A percentile compares a stretch with the other conserved stretches of the same genome.
These are phyloP conservation scores for Aureobasidium namibiae DNA, from an alignment of 2,329 filamentous ascomycete species.

Conservation along the genomic window DNA sequence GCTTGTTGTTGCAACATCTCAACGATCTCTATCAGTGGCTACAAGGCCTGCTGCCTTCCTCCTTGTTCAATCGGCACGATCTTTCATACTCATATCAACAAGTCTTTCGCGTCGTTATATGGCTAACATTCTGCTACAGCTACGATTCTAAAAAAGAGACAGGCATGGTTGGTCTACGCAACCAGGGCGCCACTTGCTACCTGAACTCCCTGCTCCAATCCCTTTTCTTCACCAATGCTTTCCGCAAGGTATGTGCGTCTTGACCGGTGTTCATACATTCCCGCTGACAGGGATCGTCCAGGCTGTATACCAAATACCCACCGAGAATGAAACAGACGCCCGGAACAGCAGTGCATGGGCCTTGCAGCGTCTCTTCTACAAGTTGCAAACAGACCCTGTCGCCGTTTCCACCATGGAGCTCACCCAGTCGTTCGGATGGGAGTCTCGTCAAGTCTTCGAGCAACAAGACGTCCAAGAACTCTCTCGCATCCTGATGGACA, in stretches of 20 bases:
- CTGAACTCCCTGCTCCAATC: conserved; percentile 42
- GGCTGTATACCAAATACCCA: conserved; percentile 97
- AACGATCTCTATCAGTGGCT: background rate
- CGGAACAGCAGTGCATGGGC: conserved; percentile 81
- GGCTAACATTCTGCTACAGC: conserved; percentile 14
- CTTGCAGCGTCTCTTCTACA: conserved; percentile 88
- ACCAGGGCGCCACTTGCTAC: conserved; percentile 71
- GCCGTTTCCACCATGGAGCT: conserved; percentile 89
- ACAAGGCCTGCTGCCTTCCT: background rate
- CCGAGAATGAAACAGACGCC: conserved; percentile 70
- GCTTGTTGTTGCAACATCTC: background rate
- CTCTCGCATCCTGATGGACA: conserved; percentile 93
- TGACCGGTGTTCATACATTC: background rate
- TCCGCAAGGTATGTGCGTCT: conserved; percentile 62
- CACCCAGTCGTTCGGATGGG: conserved; percentile 96
- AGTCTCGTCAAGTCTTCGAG: conserved; percentile 94
- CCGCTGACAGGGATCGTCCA: conserved; percentile 27
- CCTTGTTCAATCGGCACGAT: background rate
- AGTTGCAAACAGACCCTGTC: conserved; percentile 74
- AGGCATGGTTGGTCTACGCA: conserved; percentile 91
- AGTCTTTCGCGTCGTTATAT: background rate
- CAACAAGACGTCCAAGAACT: conserved; percentile 98
- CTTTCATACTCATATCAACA: background rate
- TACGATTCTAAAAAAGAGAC: conserved; percentile 99
- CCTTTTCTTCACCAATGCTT: conserved; percentile 60